Percentiles rank a stretch among this genome's conserved stretches.
Evolutionary conservation across 2,329 filamentous ascomycete species (phyloP).

Genomic region (Trichoderma polysporum): DNA sequence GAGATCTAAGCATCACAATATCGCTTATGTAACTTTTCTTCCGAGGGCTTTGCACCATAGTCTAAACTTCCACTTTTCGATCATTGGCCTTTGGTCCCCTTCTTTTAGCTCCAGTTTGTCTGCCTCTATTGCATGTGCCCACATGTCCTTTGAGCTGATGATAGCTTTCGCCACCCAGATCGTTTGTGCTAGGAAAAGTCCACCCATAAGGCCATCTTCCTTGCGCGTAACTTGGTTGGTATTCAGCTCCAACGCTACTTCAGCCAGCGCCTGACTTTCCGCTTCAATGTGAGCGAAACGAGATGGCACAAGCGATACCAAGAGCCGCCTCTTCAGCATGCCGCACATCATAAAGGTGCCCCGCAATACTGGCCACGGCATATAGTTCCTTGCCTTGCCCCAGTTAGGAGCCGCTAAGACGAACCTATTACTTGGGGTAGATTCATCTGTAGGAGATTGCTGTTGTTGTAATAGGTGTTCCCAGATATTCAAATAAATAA

Average conservation of each 20-base stretch:
- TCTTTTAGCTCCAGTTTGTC: background rate
- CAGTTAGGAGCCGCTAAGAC: background rate
- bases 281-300: background rate
- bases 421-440: background rate
- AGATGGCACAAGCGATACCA: background rate
- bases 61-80: constrained; percentile 1
- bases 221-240: background rate
- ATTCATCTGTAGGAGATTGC: background rate
- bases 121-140: background rate
- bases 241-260: background rate
- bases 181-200: constrained; percentile 3
- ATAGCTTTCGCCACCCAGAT: constrained; percentile 3
- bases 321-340: background rate
- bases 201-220: background rate
- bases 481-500: background rate
- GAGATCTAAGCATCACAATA: background rate
- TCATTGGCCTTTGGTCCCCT: background rate
- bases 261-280: background rate
- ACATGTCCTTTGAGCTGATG: background rate
- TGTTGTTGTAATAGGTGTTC: background rate
- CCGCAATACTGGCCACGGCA: background rate
- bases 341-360: background rate
- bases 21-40: background rate
- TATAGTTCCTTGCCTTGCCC: background rate
- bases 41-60: background rate